Base-by-base conservation (phyloP, 148 eudicot genomes). In the Dianthus caryophyllus region DNA sequence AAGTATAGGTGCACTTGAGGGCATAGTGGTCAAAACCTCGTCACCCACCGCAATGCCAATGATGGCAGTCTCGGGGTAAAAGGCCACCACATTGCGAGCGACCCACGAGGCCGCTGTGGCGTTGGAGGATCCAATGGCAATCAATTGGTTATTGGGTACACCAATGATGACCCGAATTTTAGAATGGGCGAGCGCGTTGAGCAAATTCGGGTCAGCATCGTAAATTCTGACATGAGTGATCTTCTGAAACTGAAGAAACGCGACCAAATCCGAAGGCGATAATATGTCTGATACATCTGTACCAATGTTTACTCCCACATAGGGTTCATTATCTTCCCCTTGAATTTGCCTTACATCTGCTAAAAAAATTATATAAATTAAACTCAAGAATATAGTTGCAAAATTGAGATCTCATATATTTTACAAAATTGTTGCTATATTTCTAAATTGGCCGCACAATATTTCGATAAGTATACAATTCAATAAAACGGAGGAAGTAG, bases 91-190 rank as follows among this genome's bases (percentile, higher is more conserved):
- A 65, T 89, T 80, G 25, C 91, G 81, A 51, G 58, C 79, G 26
- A 93, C 63, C 98, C 98, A 93, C 6, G 89, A 44, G 59, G 96
- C 89, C 13, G 98, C 96, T 20, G 96, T 87, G 72, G 89, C 66
- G 52, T 87, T 87, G 48, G 94, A 89, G 70, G 96, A 81, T 39
- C 89, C 96, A 25, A 93, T 89, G 12, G 82, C 96, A 31, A 89
- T 76, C 49, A 92, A 77, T 68, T 92, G 89, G 79, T 92, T 87
- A 61, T 92, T 92, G 72, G 98, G 96, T 31, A 92, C 87, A 63
- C 94, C 83, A 48, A 92, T 65, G 31, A 84, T 78, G 68, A 92
- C 98, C 66, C 86, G 70, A 58, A 92, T 92, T 78, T 87, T 85
- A 54, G 96, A 84, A n/a, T 73, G 81, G 5, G 94, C 77, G 55